Percentiles rank a stretch among this genome's conserved stretches.
Conservation (phyloP, 352 stramenopile species). For the Globisporangium okanoganense region DNA sequence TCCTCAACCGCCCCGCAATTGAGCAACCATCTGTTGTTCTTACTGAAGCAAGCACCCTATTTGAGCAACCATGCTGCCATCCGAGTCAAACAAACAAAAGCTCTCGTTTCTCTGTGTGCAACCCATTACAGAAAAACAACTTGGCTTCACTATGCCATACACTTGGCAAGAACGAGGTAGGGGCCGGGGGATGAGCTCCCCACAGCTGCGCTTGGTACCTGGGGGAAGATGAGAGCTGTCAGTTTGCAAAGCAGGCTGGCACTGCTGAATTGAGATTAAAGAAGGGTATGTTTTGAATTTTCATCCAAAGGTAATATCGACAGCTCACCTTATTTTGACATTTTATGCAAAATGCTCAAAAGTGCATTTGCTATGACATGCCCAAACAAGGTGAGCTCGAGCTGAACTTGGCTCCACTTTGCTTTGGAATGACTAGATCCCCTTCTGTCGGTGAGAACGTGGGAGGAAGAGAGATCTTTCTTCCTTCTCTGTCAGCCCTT, state of each 20-base stretch:
- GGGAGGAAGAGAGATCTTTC: background rate
- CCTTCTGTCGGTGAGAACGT: background rate
- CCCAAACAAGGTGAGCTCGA: too few species aligned
- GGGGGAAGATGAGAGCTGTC: background rate
- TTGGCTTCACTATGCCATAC: slow-evolving; percentile 12
- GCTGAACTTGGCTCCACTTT: background rate
- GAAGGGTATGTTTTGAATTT: background rate
- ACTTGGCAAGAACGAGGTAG: slow-evolving; percentile 3
- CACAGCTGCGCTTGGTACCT: slow-evolving; percentile 5
- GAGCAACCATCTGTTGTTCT: background rate
- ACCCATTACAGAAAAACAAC: slow-evolving; percentile 10
- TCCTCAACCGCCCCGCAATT: background rate
- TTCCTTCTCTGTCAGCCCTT: background rate
- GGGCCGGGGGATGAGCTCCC: background rate
- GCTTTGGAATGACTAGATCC: background rate
- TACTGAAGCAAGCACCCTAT: background rate
- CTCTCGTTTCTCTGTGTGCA: slow-evolving; percentile 10
- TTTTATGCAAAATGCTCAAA: background rate
- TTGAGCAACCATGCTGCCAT: background rate
- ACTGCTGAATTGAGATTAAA: background rate
- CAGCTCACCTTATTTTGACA: background rate
- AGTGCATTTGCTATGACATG: background rate
- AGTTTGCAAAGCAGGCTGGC: background rate
- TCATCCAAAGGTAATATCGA: background rate
- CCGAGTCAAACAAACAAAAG: background rate